phyloP scores from a whole-genome alignment of 176 grass and related monocot genomes.

The Aechmea fasciata region DNA sequence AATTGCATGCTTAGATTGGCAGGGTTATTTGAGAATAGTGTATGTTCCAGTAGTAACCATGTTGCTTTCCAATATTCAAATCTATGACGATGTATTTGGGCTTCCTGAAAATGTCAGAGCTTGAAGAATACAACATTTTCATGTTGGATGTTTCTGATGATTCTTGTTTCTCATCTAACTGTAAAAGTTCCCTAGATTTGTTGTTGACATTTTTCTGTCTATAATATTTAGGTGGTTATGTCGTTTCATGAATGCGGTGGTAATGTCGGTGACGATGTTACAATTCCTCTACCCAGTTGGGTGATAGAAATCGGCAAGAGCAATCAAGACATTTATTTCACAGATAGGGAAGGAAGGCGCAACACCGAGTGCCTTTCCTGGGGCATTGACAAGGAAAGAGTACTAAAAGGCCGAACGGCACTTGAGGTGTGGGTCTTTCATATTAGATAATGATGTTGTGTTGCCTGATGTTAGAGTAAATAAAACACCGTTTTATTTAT shows the following conservation, averaged over 20 bases:
- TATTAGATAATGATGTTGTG: background rate
- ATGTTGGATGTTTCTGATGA: background rate
- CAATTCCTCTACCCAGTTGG: conserved; percentile 78
- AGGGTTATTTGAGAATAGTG: too few species aligned
- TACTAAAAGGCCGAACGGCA: conserved; percentile 60
- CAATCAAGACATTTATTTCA: conserved; percentile 92
- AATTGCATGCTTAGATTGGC: too few species aligned
- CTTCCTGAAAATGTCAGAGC: too few species aligned
- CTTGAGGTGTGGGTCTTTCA: conserved; percentile 45
- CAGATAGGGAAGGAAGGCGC: conserved; percentile 50
- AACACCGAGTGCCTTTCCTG: conserved; percentile 78
- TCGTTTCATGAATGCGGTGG: conserved; percentile 90
- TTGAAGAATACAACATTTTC: background rate
- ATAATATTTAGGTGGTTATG: conserved; percentile 71
- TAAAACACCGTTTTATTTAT: background rate
- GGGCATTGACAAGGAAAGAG: conserved; percentile 84
- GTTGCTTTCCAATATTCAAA: too few species aligned
- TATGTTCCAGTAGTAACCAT: too few species aligned
- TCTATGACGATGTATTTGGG: too few species aligned
- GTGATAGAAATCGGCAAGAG: conserved; percentile 69
- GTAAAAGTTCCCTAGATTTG: background rate
- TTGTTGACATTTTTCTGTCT: background rate
- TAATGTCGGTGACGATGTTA: conserved; percentile 57
- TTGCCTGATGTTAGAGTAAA: background rate
- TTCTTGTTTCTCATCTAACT: background rate